Base-by-base conservation (phyloP, 2,329 filamentous ascomycete genomes). In the Parastagonospora avenae region DNA sequence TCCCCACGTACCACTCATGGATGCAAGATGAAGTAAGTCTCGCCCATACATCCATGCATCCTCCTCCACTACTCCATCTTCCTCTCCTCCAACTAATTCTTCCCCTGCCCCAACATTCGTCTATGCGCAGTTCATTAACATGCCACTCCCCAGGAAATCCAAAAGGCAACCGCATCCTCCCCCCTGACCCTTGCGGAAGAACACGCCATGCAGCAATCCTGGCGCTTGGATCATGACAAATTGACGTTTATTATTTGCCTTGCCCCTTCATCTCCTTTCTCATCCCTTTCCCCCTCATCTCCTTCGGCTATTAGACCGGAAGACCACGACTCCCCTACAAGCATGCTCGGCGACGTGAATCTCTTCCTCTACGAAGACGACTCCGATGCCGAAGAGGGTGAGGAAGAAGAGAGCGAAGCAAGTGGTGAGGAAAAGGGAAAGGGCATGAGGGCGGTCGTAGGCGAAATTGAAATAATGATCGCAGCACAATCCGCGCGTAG, bases 391-490 rank as follows among this genome's bases (percentile, higher is more conserved):
- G 55, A 68, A 0, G 60, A 62, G 0, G 66, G 70, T 0, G 60
- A 66, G n/a, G 47, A 54, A 10, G 60, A 48, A 11, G 50, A 50
- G 7, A 50, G 51, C 4, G 51, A 54, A 7, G 42, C 15, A 29
- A 49, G 58, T 15, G 4, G 5, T 10, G 15, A 24, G 6, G 19
- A 3, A 24, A 5, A 5, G 19, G 5, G 5, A 24, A 24, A 24
- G 5, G 19, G 19, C 19, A 24, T n/a, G n/a, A 38, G 48, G 6
- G 39, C 16, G 4, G 59, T 80, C 8, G 73, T 88, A 3, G 92
- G 89, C 19, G 92, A 96, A 67, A 74, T 96, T 6, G 91, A 96
- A 72, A 83, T 96, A 57, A 96, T 96, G 92, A 86, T 96, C 54
- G 91, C 91, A 0, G 76, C 78, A 1, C 74, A 74, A 4, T 66